Conservation (phyloP, 768 basidiomycete species). For the Leccinum uliginosum region DNA sequence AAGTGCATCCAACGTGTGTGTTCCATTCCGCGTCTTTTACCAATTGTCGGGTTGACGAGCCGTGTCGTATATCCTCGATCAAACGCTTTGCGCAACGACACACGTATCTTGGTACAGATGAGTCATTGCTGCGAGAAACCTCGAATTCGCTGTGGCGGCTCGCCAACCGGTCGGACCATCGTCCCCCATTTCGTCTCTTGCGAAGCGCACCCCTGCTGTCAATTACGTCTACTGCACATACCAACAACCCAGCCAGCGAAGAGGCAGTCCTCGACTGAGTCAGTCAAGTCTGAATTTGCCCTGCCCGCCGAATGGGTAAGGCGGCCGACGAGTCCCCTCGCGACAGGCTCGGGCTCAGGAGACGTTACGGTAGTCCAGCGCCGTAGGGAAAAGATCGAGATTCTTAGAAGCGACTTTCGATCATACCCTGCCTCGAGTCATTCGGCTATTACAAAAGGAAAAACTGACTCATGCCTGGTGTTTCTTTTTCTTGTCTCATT, state of each 20-base stretch:
- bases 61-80: constrained; percentile 70
- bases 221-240: constrained; percentile 25
- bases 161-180: constrained; percentile 22
- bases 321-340: constrained; percentile 38
- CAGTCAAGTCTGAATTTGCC: constrained; percentile 33
- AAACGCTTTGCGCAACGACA: constrained; percentile 88
- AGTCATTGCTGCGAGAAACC: constrained; percentile 79
- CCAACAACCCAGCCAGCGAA: constrained; percentile 23
- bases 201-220: constrained; percentile 35
- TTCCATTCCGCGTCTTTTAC: background rate
- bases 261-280: constrained; percentile 33
- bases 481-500: constrained; percentile 3
- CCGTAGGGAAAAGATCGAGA: constrained; percentile 43
- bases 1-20: constrained; percentile 72
- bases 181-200: constrained; percentile 23
- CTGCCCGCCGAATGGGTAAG: constrained; percentile 43
- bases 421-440: constrained; percentile 7
- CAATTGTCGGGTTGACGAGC: background rate
- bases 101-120: constrained; percentile 68
- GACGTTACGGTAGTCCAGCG: constrained; percentile 38
- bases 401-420: constrained; percentile 74
- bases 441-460: constrained; percentile 13
- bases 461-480: constrained; percentile 5
- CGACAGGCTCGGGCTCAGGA: constrained; percentile 37
- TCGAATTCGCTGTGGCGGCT: constrained; percentile 66